A percentile compares a stretch with the other conserved stretches of the same genome.
Evolutionary conservation across 305 asterid species (phyloP).

Genomic region (Fraxinus xanthoxyloides): DNA sequence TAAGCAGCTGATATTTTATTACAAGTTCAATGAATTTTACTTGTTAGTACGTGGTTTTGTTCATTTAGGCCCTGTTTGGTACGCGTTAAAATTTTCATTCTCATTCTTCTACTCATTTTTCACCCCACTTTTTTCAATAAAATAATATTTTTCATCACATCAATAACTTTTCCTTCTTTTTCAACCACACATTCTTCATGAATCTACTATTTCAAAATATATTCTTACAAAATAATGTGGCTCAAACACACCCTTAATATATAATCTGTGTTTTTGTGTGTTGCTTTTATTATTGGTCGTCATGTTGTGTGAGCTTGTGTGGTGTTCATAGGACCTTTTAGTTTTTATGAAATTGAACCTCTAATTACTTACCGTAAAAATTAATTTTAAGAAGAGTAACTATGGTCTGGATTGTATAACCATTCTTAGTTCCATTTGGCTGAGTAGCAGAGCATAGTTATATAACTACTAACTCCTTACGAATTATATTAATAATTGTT

Average conservation of each 20-base stretch:
- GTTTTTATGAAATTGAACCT: not conserved
- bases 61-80: too few relatives aligned
- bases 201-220: too few relatives aligned
- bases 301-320: slow-evolving; percentile 6
- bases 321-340: not conserved
- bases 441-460: not conserved
- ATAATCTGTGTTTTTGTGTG: not conserved
- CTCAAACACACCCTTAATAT: too few relatives aligned
- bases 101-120: too few relatives aligned
- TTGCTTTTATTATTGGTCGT: not conserved
- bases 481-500: not conserved
- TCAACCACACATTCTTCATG: too few relatives aligned
- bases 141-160: too few relatives aligned
- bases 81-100: too few relatives aligned
- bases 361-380: not conserved
- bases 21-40: not conserved
- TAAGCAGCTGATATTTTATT: slow-evolving; percentile 34
- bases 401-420: not conserved
- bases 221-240: too few relatives aligned
- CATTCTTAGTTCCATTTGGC: not conserved
- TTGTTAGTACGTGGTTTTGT: slow-evolving; percentile 1
- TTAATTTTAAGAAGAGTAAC: not conserved
- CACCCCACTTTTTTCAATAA: too few relatives aligned
- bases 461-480: not conserved
- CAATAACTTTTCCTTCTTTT: too few relatives aligned